phyloP scores from a whole-genome alignment of 2,329 filamentous ascomycete genomes.

The Dryadomyces quercivorus region DNA sequence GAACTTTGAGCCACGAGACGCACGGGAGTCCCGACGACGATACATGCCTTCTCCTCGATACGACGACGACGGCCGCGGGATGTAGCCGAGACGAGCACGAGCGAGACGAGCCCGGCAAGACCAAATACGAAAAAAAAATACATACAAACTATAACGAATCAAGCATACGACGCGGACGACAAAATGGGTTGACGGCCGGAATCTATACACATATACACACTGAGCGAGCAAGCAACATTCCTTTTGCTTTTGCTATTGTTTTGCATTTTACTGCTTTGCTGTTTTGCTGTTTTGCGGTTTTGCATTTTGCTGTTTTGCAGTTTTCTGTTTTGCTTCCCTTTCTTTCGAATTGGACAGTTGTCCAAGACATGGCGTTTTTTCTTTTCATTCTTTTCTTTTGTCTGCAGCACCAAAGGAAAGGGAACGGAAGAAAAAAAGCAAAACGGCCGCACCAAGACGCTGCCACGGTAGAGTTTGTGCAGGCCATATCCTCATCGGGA shows the following conservation, averaged over 20 bases:
- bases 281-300: no score
- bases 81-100: background rate
- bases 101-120: background rate
- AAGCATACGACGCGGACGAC: background rate
- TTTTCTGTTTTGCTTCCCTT: conserved; percentile 2
- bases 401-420: no score
- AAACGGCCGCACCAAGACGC: background rate
- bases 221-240: background rate
- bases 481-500: background rate
- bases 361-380: background rate
- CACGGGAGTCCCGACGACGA: conserved; percentile 32
- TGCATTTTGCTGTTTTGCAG: no score
- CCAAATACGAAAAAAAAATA: background rate
- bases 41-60: conserved; percentile 20
- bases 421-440: background rate
- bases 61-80: conserved; percentile 9
- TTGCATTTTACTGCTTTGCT: background rate
- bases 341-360: background rate
- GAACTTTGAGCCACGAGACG: conserved; percentile 31
- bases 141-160: background rate
- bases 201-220: background rate
- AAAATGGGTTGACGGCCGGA: background rate
- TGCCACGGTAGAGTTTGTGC: no score
- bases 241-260: conserved; percentile 2
- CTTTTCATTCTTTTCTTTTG: conserved; percentile 1